These are phyloP conservation scores for Pseudogymnoascus destructans DNA, from an alignment of 2,329 filamentous ascomycete genomes.

Conservation along the genomic window DNA sequence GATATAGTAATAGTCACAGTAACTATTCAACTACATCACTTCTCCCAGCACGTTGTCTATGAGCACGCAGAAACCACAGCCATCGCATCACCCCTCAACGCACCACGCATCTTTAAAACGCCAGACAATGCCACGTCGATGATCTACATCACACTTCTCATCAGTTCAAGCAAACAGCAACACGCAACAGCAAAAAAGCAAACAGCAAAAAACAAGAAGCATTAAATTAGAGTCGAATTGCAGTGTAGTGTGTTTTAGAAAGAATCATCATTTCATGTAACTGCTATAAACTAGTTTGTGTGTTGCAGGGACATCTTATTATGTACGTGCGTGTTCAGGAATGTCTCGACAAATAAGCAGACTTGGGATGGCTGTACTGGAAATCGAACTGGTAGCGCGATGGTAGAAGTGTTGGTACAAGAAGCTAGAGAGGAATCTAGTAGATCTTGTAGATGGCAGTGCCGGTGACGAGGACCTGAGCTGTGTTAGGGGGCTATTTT, in stretches of 20 bases:
- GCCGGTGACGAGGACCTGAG: conserved; percentile 4
- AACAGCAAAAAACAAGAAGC: neutral
- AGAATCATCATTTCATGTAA: neutral
- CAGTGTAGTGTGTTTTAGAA: neutral
- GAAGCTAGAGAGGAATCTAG: neutral
- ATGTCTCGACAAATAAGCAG: neutral
- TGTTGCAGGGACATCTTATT: neutral
- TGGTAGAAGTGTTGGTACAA: neutral
- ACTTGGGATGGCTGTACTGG: neutral
- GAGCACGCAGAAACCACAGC: neutral
- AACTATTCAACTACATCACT: neutral
- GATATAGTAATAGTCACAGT: neutral
- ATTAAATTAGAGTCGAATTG: neutral
- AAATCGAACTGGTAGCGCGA: neutral
- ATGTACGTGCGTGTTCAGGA: neutral
- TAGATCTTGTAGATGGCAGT: conserved; percentile 1
- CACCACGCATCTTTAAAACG: neutral
- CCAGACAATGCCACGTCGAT: too few species aligned
- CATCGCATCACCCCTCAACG: neutral
- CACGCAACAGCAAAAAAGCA: neutral
- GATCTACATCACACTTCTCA: neutral
- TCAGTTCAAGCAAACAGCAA: neutral
- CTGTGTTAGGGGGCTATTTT: neutral
- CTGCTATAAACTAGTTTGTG: neutral
- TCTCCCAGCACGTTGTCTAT: neutral